Percentiles rank a stretch among this genome's conserved stretches.
Evolutionary conservation across 805 yeast genomes (phyloP).

Genomic region (Candida coleopterorum): DNA sequence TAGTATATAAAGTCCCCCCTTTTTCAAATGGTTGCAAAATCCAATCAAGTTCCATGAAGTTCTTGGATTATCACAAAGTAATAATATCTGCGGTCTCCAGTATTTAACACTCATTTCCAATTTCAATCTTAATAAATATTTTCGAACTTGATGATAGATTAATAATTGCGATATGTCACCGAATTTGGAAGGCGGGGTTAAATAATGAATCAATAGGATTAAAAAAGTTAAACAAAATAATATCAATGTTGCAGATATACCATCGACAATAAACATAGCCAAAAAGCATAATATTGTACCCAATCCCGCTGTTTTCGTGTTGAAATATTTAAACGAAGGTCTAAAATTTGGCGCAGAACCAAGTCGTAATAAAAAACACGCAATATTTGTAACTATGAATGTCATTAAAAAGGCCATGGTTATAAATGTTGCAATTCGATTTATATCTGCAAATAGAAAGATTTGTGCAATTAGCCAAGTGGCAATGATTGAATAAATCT

Average conservation of each 20-base stretch:
- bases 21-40: slow-evolving; percentile 90
- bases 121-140: slow-evolving; percentile 73
- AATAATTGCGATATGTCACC: slow-evolving; percentile 96
- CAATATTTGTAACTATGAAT: slow-evolving; percentile 87
- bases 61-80: slow-evolving; percentile 87
- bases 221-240: slow-evolving; percentile 60
- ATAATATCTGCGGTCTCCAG: slow-evolving; percentile 94
- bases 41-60: slow-evolving; percentile 88
- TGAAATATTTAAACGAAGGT: slow-evolving; percentile 89
- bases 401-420: slow-evolving; percentile 98
- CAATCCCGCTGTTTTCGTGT: slow-evolving; percentile 69
- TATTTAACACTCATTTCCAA: slow-evolving; percentile 90
- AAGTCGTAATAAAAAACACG: slow-evolving; percentile 81
- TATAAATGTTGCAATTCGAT: slow-evolving; percentile 89
- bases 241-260: slow-evolving; percentile 76
- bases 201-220: slow-evolving; percentile 78
- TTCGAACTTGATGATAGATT: slow-evolving; percentile 94
- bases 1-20: slow-evolving; percentile 87
- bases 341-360: slow-evolving; percentile 98
- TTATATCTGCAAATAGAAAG: slow-evolving; percentile 84
- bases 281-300: slow-evolving; percentile 68
- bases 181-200: slow-evolving; percentile 94
- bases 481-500: slow-evolving; percentile 59
- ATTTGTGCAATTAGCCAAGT: slow-evolving; percentile 83
- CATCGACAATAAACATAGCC: slow-evolving; percentile 95